A percentile compares a stretch with the other conserved stretches of the same genome.
Evolutionary conservation across 2,329 filamentous ascomycete species (phyloP).

Genomic region (Hypoxylon sp.): DNA sequence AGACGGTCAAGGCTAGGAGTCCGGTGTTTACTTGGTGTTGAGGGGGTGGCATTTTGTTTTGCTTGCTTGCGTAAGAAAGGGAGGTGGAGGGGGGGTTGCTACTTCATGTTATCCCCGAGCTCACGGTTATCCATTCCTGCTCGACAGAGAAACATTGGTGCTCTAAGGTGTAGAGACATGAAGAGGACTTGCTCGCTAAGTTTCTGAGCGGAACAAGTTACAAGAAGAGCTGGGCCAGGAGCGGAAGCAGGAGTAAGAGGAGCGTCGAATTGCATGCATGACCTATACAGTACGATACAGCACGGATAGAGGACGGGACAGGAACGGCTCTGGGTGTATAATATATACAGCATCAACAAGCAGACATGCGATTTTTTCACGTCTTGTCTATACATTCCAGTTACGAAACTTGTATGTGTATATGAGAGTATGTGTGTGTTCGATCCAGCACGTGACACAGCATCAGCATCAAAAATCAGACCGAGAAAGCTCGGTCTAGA

Average conservation of each 20-base stretch:
- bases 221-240: not conserved
- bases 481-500: no score
- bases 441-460: not conserved
- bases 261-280: conserved; percentile 22
- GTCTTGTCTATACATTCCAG: not conserved
- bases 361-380: not conserved
- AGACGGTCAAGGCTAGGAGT: conserved; percentile 93
- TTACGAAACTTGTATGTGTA: not conserved
- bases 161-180: no score
- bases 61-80: not conserved
- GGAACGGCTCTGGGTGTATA: conserved; percentile 12
- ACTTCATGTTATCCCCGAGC: not conserved
- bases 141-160: no score
- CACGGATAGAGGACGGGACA: not conserved
- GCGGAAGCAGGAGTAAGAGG: not conserved
- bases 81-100: not conserved
- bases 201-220: not conserved
- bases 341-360: conserved; percentile 3
- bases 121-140: not conserved
- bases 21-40: conserved; percentile 98
- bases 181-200: not conserved
- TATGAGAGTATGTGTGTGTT: no score
- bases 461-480: no score
- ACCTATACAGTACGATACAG: conserved; percentile 1
- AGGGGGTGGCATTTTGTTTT: no score